Conservation (phyloP, 2,329 filamentous ascomycete species). For the Phoma sp. region DNA sequence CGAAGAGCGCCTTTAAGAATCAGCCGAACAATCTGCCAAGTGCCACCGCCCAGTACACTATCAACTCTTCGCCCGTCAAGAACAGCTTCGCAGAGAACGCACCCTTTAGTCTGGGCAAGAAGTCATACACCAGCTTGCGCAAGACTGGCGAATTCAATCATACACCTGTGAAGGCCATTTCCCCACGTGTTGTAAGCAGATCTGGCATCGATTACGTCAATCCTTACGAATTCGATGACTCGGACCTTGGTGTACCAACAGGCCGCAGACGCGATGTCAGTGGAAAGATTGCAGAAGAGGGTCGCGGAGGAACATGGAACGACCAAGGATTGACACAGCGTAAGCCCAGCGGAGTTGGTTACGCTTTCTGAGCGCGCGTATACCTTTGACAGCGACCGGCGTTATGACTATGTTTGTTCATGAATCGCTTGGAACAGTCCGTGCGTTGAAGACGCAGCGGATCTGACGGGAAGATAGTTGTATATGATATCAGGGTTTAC, state of each 20-base stretch:
- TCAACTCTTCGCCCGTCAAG: conserved; percentile 28
- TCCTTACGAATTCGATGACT: conserved; percentile 39
- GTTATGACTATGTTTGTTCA: not conserved
- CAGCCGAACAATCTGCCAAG: conserved; percentile 33
- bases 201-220: conserved; percentile 55
- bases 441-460: not conserved
- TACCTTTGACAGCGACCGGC: conserved; percentile 1
- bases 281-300: conserved; percentile 76
- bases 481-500: conserved; percentile 12
- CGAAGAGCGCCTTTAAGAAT: conserved; percentile 25
- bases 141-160: conserved; percentile 42
- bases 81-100: conserved; percentile 21
- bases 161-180: conserved; percentile 41
- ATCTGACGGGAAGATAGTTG: not conserved
- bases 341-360: conserved; percentile 49
- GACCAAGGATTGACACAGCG: conserved; percentile 40
- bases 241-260: conserved; percentile 38
- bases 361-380: conserved; percentile 7
- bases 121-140: conserved; percentile 39
- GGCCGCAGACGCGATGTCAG: conserved; percentile 63
- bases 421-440: not conserved
- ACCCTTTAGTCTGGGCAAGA: conserved; percentile 43
- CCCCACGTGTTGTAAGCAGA: conserved; percentile 53
- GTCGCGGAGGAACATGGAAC: conserved; percentile 53
- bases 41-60: conserved; percentile 40